Base-by-base conservation (phyloP, 257 asterid genomes). In the Leonotis leonurus region DNA sequence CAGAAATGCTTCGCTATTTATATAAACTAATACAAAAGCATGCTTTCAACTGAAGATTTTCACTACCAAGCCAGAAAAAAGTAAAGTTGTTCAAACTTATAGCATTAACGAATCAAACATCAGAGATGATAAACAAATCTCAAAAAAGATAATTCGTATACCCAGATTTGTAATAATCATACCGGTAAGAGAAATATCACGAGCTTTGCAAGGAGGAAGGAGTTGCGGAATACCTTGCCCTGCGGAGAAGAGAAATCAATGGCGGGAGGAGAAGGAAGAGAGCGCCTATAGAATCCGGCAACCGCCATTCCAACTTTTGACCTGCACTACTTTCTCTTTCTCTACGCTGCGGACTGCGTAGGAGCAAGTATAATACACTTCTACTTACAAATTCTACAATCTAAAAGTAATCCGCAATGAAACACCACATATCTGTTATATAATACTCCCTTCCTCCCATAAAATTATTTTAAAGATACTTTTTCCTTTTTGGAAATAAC, bases 261-360 rank as follows among this genome's bases (percentile, higher is more conserved):
- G 32, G 95, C 89, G 2, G 95, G 95, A 43, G 95, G 92, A 3
- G 87, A 86, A 9, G 92, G 88, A 35, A 86, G 89, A 32, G 73
- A 37, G 18, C 95, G 86, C 74, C 78, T 72, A 67, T 86, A 86
- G 30, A 84, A 68, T 35, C 92, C 75, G 3, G 80, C 84, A 55
- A 67, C 73, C 60, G 89, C 81, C 87, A 83, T 80, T 67, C n/a
- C n/a, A n/a, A n/a, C n/a, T n/a, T n/a, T n/a, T n/a, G n/a, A n/a
- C n/a, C n/a, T n/a, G n/a, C n/a, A n/a, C n/a, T n/a, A n/a, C n/a
- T n/a, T n/a, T n/a, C n/a, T n/a, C n/a, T n/a, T n/a, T n/a, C n/a
- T n/a, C n/a, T n/a, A n/a, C n/a, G n/a, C n/a, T n/a, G n/a, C n/a
- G n/a, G n/a, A n/a, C n/a, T n/a, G n/a, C n/a, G n/a, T n/a, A n/a